Evolutionary conservation across 306 rosid species (phyloP), one percentile per base, ranked within the genome.

Genomic region (Mucuna pruriens): DNA sequence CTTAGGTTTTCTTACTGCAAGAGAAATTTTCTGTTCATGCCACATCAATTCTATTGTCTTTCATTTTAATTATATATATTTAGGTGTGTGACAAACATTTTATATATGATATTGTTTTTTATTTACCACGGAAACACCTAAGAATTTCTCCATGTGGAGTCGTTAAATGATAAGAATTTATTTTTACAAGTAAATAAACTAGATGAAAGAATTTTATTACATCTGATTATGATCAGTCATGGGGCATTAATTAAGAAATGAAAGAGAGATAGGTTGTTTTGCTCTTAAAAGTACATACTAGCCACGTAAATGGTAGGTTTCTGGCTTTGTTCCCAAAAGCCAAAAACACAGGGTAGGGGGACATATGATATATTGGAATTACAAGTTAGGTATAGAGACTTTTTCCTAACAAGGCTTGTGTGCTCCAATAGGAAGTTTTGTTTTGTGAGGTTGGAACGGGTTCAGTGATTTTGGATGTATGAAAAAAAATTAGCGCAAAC

Each of bases 331-430:
- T 39, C 34, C 68, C 39, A 74, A 74, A 74, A 42, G 71, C 71
- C 71, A 20, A 65, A 38, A 65, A 65, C 34, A 55, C 29, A 13
- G 79, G 67, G 69, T 7, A 3, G 57, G 79, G 42, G n/a, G 13
- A 39, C 33, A 63, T 9, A 71, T 22, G 38, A 55, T 31, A 52
- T 13, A 4, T 49, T 64, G 80, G 81, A 85, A 76, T 54, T 54
- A 36, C 54, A 26, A 75, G 80, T 55, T 66, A 74, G 74, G 69
- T 82, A 81, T 72, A 33, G 65, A 57, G 40, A 76, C 84, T 83
- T 74, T 75, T 75, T 75, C 48, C 67, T 46, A 76, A 83, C 79
- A 85, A 49, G 80, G 55, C 81, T 77, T 61, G 87, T 71, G 88
- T 71, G 88, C 67, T 75, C 33, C 20, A 69, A 42, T 65, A 23